Percentiles rank a stretch among this genome's conserved stretches.
Conservation (phyloP, 2,329 filamentous ascomycete species). For the Rachicladosporium sp. region DNA sequence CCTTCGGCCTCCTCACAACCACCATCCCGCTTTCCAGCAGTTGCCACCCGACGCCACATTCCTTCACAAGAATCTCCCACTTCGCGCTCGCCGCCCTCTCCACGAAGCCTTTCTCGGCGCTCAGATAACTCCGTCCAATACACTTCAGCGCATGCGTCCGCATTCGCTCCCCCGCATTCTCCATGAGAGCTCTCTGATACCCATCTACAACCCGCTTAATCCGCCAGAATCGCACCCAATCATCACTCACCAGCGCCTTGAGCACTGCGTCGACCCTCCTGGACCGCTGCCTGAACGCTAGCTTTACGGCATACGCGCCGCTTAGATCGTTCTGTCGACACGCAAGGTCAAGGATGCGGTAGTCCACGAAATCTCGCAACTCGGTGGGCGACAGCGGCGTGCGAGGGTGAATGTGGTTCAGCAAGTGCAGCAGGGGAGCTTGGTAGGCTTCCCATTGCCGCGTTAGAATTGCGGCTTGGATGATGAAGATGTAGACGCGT, state of each 20-base stretch:
- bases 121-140: slow-evolving; percentile 69
- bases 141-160: slow-evolving; percentile 71
- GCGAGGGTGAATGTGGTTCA: slow-evolving; percentile 56
- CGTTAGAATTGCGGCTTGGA: slow-evolving; percentile 69
- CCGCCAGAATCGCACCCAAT: slow-evolving; percentile 69
- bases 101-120: slow-evolving; percentile 54
- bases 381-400: slow-evolving; percentile 58
- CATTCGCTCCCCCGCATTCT: slow-evolving; percentile 66
- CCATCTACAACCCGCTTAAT: slow-evolving; percentile 63
- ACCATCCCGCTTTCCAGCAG: slow-evolving; percentile 54
- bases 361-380: slow-evolving; percentile 64
- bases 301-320: slow-evolving; percentile 57
- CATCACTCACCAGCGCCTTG: slow-evolving; percentile 60
- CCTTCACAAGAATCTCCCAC: slow-evolving; percentile 62
- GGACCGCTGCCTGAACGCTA: slow-evolving; percentile 50
- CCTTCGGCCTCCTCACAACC: slow-evolving; percentile 56
- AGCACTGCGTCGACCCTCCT: slow-evolving; percentile 58
- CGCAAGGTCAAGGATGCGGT: slow-evolving; percentile 76
- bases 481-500: slow-evolving; percentile 85
- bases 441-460: slow-evolving; percentile 81
- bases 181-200: slow-evolving; percentile 66
- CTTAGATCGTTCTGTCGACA: slow-evolving; percentile 67
- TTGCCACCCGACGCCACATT: slow-evolving; percentile 70
- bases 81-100: slow-evolving; percentile 53
- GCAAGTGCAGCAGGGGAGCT: slow-evolving; percentile 68